These are phyloP conservation scores for Mycena rosella DNA, from an alignment of 768 basidiomycete genomes.

Conservation along the genomic window DNA sequence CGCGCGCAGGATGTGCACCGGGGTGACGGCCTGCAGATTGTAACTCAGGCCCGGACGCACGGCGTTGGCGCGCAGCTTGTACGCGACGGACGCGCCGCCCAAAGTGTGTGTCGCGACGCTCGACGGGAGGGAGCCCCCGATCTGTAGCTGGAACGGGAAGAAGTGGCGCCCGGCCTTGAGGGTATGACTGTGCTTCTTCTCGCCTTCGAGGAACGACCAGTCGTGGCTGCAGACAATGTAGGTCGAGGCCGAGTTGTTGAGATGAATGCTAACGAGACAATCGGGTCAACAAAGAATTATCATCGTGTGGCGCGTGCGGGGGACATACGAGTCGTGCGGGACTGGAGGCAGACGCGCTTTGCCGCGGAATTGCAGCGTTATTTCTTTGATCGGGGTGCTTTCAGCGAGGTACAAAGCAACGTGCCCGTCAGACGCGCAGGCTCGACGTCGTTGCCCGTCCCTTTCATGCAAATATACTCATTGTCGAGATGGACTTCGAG, in stretches of 20 bases:
- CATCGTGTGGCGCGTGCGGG: background rate
- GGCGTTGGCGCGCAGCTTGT: slow-evolving; percentile 92
- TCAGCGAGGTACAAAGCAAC: slow-evolving; percentile 86
- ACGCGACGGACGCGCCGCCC: slow-evolving; percentile 78
- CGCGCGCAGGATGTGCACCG: slow-evolving; percentile 78
- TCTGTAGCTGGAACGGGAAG: slow-evolving; percentile 91
- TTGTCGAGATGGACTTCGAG: slow-evolving; percentile 85
- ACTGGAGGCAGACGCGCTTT: slow-evolving; percentile 80
- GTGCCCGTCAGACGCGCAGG: slow-evolving; percentile 82
- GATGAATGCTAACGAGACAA: slow-evolving; percentile 49
- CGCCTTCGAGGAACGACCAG: slow-evolving; percentile 93
- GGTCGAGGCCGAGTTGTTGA: slow-evolving; percentile 61
- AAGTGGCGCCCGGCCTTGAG: slow-evolving; percentile 95
- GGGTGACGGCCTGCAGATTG: slow-evolving; percentile 72
- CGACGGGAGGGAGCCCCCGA: slow-evolving; percentile 90
- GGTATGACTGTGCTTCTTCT: slow-evolving; percentile 83
- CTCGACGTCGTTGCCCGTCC: slow-evolving; percentile 87
- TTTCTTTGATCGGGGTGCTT: slow-evolving; percentile 85
- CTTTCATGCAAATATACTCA: slow-evolving; percentile 78
- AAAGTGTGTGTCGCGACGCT: slow-evolving; percentile 67
- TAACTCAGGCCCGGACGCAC: slow-evolving; percentile 79
- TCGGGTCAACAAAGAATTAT: background rate
- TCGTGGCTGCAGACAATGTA: slow-evolving; percentile 85
- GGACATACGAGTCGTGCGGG: slow-evolving; percentile 69
- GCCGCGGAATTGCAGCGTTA: slow-evolving; percentile 86